These are phyloP conservation scores for Sarcocystis neurona DNA, from an alignment of 169 alveolate species.

Conservation along the genomic window DNA sequence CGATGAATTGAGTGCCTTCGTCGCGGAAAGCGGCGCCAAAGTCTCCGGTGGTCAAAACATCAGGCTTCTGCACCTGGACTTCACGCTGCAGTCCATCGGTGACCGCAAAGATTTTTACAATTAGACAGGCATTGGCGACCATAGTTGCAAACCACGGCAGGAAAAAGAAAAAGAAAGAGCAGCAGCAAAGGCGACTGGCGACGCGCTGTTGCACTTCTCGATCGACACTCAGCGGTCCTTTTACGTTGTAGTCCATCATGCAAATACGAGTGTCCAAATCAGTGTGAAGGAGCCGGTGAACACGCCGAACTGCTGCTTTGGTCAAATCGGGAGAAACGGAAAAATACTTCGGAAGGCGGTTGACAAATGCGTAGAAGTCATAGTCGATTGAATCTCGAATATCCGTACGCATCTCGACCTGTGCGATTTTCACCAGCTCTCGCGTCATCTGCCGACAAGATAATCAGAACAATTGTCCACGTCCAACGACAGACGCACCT, in stretches of 20 bases:
- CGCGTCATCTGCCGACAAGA: background rate
- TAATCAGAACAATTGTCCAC: too few species aligned
- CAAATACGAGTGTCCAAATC: background rate
- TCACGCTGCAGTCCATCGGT: background rate
- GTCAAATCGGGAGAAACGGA: slow-evolving; percentile 6
- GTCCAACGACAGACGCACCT: too few species aligned
- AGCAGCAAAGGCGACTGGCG: background rate
- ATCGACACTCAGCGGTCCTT: slow-evolving; percentile 7
- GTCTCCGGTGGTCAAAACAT: background rate
- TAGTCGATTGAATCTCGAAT: slow-evolving; percentile 32
- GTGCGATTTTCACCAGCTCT: background rate
- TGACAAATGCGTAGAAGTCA: slow-evolving; percentile 32
- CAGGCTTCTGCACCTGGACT: background rate
- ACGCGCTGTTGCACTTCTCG: slow-evolving; percentile 2
- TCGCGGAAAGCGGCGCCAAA: background rate
- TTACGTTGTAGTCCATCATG: background rate
- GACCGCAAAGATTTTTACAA: background rate
- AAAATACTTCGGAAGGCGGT: slow-evolving; percentile 15
- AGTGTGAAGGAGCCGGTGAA: slow-evolving; percentile 40
- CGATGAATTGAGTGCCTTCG: slow-evolving; percentile 15
- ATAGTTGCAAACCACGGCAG: slow-evolving; percentile 40
- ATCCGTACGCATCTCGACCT: slow-evolving; percentile 30
- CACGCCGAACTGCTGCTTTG: background rate
- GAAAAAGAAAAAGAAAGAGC: slow-evolving; percentile 3
- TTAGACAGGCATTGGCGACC: background rate